Evolutionary conservation across 2,329 filamentous ascomycete genomes (phyloP).

Genomic region (Ophiostoma australiae): DNA sequence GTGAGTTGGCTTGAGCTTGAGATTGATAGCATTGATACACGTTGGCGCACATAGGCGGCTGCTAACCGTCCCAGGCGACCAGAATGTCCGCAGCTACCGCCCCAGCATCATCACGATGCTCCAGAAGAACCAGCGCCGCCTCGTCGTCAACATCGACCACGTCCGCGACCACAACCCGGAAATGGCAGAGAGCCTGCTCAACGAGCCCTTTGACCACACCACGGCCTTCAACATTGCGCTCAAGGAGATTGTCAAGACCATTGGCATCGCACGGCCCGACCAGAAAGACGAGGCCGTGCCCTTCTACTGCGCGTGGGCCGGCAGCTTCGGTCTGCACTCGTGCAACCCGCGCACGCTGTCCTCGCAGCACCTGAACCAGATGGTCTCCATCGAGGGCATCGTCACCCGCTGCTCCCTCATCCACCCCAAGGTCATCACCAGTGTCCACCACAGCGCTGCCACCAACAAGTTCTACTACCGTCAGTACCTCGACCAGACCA

Average conservation of each 20-base stretch:
- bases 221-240: conserved; percentile 86
- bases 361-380: conserved; percentile 84
- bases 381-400: conserved; percentile 96
- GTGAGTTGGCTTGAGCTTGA: conserved; percentile 41
- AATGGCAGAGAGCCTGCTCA: conserved; percentile 71
- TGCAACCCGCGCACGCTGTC: conserved; percentile 93
- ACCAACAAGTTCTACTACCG: conserved; percentile 82
- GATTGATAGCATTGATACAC: too few species aligned
- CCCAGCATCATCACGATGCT: conserved; percentile 80
- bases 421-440: conserved; percentile 94
- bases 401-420: conserved; percentile 95
- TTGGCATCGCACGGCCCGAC: conserved; percentile 68
- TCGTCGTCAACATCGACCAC: conserved; percentile 79
- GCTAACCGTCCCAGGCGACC: conserved; percentile 42
- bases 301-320: conserved; percentile 96
- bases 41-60: conserved; percentile 20
- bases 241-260: conserved; percentile 77
- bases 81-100: conserved; percentile 67
- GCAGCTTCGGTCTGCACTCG: conserved; percentile 89
- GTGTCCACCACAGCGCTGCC: conserved; percentile 89
- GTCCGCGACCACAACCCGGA: conserved; percentile 82
- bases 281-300: conserved; percentile 73
- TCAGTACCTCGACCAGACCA: conserved; percentile 94
- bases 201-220: conserved; percentile 80
- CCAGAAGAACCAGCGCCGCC: conserved; percentile 59